Conservation (phyloP, 2,329 filamentous ascomycete genomes). For the Cercospora nicotianae region DNA sequence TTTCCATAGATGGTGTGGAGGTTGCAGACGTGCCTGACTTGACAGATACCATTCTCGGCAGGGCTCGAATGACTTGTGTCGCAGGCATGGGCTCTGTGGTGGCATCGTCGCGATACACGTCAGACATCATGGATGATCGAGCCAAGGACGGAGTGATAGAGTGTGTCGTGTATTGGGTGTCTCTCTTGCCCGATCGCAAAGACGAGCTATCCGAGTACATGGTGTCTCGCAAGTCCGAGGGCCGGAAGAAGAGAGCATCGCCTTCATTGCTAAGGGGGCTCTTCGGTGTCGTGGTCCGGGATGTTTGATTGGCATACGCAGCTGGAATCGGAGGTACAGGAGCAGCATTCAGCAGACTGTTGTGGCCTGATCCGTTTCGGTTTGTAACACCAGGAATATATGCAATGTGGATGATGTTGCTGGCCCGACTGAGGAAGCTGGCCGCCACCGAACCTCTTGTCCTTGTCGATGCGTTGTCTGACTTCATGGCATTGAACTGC, state of each 20-base stretch:
- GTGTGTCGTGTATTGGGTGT: slow-evolving; percentile 45
- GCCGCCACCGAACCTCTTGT: slow-evolving; percentile 81
- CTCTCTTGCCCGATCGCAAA: slow-evolving; percentile 39
- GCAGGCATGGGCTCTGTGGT: slow-evolving; percentile 76
- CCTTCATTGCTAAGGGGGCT: slow-evolving; percentile 53
- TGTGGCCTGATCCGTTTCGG: slow-evolving; percentile 67
- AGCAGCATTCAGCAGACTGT: slow-evolving; percentile 49
- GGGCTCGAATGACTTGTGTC: slow-evolving; percentile 81
- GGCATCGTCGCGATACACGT: slow-evolving; percentile 89
- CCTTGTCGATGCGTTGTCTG: slow-evolving; percentile 77
- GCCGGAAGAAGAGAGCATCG: slow-evolving; percentile 91
- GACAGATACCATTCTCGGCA: slow-evolving; percentile 90
- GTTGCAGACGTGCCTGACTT: slow-evolving; percentile 47
- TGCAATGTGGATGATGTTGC: slow-evolving; percentile 98
- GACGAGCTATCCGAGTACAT: slow-evolving; percentile 77
- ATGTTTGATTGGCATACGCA: slow-evolving; percentile 40
- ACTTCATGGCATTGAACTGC: slow-evolving; percentile 58
- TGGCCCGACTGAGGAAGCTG: slow-evolving; percentile 90
- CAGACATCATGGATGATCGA: slow-evolving; percentile 72
- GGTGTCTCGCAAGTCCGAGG: slow-evolving; percentile 84
- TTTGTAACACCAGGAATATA: slow-evolving; percentile 94
- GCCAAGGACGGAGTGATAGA: slow-evolving; percentile 53
- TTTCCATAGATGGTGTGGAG: slow-evolving; percentile 17
- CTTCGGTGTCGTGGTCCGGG: slow-evolving; percentile 53
- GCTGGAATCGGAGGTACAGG: slow-evolving; percentile 89